These are phyloP conservation scores for Phoma sp. DNA, from an alignment of 2,329 filamentous ascomycete species.

Conservation along the genomic window DNA sequence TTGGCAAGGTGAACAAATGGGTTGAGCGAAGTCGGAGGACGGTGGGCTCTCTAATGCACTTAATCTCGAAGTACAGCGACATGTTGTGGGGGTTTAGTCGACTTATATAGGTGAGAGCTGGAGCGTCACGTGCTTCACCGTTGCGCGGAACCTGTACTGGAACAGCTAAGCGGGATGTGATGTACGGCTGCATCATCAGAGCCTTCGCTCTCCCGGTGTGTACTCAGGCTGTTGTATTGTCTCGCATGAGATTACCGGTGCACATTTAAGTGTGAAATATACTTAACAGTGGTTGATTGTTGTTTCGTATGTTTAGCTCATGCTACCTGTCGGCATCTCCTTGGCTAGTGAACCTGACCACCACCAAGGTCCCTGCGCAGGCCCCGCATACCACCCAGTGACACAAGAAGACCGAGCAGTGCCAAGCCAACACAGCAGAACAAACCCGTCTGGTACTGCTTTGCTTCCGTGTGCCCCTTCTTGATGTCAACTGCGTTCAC, in stretches of 20 bases:
- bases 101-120: not conserved
- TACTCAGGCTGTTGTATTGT: not conserved
- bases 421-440: conserved; percentile 10
- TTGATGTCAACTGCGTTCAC: conserved; percentile 13
- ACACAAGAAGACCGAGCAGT: conserved; percentile 4
- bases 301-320: not conserved
- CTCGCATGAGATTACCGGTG: not conserved
- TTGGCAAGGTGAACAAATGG: not conserved
- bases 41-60: not conserved
- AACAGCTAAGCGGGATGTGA: not conserved
- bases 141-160: not conserved
- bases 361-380: conserved; percentile 6
- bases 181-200: not conserved
- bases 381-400: conserved; percentile 3
- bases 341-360: not conserved
- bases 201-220: not conserved
- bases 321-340: not conserved
- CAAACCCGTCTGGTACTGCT: conserved; percentile 11
- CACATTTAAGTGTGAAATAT: not conserved
- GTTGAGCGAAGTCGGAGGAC: not conserved
- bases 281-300: not conserved
- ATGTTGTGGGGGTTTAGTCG: not conserved
- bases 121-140: not conserved
- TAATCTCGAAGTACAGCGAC: not conserved
- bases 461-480: conserved; percentile 7